Base-by-base conservation (phyloP, 768 basidiomycete genomes). In the Gautieria morchelliformis region DNA sequence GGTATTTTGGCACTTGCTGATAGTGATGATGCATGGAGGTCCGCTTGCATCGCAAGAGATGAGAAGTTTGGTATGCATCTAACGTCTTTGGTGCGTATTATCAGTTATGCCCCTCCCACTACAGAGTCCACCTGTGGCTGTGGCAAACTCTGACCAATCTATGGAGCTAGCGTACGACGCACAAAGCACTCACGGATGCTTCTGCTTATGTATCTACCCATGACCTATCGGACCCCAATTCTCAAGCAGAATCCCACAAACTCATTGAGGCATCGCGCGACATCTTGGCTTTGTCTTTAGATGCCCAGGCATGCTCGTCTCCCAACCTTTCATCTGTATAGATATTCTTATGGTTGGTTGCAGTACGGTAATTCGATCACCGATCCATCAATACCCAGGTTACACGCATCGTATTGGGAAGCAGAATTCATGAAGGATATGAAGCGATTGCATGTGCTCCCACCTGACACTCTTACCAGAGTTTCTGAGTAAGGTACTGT, bases 51-150 rank as follows among this genome's bases (percentile, higher is more conserved):
- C 66, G 82, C 76, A 66, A 78, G 83, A 65, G 87, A 96, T 61
- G 93, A 95, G 72, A 97, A 95, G 71, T 94, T 94, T 65, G 83
- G 85, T 53, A 88, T 97, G 90, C 75, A 94, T 71, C 80, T 92
- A 64, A 72, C 81, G 40, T 79, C 87, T 58, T 82, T 95, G 63
- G 89, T 92, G 68, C 66, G 83, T 74, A 53, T 60, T 45, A 37
- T 37, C 35, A 37, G 2, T 37, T 14, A 9, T 9, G 2, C 10
- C 4, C 9, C 35, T 14, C 27, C 27, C 27, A 27, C 27, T 27
- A 27, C 27, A 27, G 27, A 27, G 27, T 5, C 3, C 3, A 27
- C 27, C 5, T 27, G 27, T 27, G 27, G 10, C 35, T 5, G 35
- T 37, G 14, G 45, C 39, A 20, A 41, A 19, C 6, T 10, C 24